Evolutionary conservation across 805 yeast species (phyloP).

Genomic region (Zygotorulaspora chibaensis): DNA sequence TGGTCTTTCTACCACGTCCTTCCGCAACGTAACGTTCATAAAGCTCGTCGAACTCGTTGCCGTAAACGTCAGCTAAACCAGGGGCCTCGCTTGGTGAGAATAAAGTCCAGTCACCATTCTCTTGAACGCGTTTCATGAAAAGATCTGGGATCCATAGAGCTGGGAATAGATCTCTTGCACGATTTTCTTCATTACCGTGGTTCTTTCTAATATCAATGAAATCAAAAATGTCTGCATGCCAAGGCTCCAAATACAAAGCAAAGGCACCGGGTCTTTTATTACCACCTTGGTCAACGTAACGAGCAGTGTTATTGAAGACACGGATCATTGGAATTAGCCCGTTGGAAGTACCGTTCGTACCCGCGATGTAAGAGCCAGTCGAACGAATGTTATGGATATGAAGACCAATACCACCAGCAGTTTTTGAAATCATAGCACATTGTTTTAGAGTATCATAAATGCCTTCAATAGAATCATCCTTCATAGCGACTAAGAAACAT

Average conservation of each 20-base stretch:
- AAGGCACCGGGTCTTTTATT: constrained; percentile 98
- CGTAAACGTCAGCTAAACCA: constrained; percentile 76
- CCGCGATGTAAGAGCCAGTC: constrained; percentile 81
- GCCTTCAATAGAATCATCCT: constrained; percentile 93
- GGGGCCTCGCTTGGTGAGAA: constrained; percentile 89
- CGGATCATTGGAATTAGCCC: constrained; percentile 96
- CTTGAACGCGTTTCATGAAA: constrained; percentile 87
- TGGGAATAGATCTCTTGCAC: constrained; percentile 90
- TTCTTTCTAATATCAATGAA: constrained; percentile 84
- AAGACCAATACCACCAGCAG: constrained; percentile 94
- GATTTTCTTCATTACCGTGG: constrained; percentile 89
- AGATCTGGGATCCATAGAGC: constrained; percentile 95
- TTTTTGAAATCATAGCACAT: constrained; percentile 85
- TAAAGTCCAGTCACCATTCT: constrained; percentile 76
- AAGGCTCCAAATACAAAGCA: constrained; percentile 90
- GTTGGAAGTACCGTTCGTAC: constrained; percentile 87
- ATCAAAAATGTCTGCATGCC: constrained; percentile 92
- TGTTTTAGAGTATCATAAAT: constrained; percentile 85
- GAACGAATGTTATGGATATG: constrained; percentile 85
- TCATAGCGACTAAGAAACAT: constrained; percentile 87
- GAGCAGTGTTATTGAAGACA: constrained; percentile 91
- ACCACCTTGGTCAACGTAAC: constrained; percentile 98
- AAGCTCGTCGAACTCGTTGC: constrained; percentile 72
- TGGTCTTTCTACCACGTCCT: constrained; percentile 57
- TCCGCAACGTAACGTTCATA: constrained; percentile 70